A percentile compares a stretch with the other conserved stretches of the same genome.
These are phyloP conservation scores for Gossypium rotundifolium DNA, from an alignment of 345 rosid species.

Conservation along the genomic window DNA sequence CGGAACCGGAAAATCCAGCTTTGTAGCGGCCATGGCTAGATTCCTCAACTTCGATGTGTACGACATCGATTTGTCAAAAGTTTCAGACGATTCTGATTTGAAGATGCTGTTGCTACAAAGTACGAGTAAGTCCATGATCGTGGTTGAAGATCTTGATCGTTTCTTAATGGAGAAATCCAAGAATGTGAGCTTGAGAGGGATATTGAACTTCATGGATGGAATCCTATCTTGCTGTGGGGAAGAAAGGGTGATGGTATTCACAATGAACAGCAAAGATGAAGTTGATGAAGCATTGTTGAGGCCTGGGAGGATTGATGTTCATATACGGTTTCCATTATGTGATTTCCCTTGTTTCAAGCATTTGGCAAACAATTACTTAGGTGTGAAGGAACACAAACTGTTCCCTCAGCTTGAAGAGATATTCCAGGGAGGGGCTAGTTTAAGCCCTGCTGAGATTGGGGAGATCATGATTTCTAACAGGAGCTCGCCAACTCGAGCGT, in stretches of 20 bases:
- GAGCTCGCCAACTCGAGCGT: conserved; percentile 41
- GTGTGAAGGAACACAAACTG: conserved; percentile 46
- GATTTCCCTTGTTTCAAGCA: conserved; percentile 42
- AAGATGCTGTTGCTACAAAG: conserved; percentile 49
- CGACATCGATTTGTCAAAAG: conserved; percentile 45
- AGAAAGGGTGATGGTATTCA: conserved; percentile 56
- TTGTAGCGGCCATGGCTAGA: conserved; percentile 52
- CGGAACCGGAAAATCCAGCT: conserved; percentile 66
- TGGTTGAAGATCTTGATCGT: conserved; percentile 56
- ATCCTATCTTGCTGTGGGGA: conserved; percentile 49
- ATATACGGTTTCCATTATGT: conserved; percentile 41
- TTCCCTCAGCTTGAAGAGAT: conserved; percentile 41
- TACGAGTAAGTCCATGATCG: conserved; percentile 35
- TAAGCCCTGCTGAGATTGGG: conserved; percentile 46
- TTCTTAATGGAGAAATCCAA: conserved; percentile 36
- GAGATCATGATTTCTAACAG: conserved; percentile 51
- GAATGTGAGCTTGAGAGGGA: conserved; percentile 35
- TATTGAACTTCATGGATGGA: conserved; percentile 66
- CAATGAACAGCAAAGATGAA: conserved; percentile 38
- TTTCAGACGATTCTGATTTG: conserved; percentile 43
- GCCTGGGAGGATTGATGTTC: conserved; percentile 65
- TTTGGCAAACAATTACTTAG: conserved; percentile 33
- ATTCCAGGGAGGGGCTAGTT: conserved; percentile 35
- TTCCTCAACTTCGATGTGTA: conserved; percentile 52
- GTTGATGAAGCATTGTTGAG: conserved; percentile 35